Percentiles rank a stretch among this genome's conserved stretches.
These are phyloP conservation scores for Podospora fimiseda DNA, from an alignment of 495 filamentous ascomycete genomes.

Conservation along the genomic window DNA sequence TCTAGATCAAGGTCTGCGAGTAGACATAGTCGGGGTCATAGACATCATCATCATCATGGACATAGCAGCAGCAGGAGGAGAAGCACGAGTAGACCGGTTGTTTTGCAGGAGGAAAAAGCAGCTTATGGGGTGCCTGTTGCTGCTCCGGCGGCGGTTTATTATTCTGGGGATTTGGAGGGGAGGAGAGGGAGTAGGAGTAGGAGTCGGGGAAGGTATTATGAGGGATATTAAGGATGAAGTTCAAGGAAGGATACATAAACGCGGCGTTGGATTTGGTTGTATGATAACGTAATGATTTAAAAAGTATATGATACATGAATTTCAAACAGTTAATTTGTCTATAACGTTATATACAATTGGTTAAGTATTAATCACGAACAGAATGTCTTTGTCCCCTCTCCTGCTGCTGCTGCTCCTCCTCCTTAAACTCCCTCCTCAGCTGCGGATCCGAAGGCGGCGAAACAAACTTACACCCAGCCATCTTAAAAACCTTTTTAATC, in stretches of 20 bases:
- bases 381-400: background rate
- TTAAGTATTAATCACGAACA: background rate
- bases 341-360: too few species aligned
- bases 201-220: conserved; percentile 18
- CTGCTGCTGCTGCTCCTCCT: background rate
- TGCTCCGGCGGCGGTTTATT: conserved; percentile 13
- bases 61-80: conserved; percentile 4
- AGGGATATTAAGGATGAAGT: too few species aligned
- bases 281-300: background rate
- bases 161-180: background rate
- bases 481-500: conserved; percentile 17
- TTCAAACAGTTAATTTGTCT: too few species aligned
- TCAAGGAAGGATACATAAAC: background rate
- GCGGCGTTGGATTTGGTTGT: background rate
- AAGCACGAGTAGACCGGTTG: conserved; percentile 10
- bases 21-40: conserved; percentile 7
- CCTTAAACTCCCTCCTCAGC: background rate
- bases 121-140: conserved; percentile 3
- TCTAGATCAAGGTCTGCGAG: conserved; percentile 9
- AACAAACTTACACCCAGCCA: conserved; percentile 15
- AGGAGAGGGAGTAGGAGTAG: conserved; percentile 14
- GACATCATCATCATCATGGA: conserved; percentile 12
- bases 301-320: too few species aligned
- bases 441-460: background rate
- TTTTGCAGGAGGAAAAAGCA: conserved; percentile 12